Evolutionary conservation across 768 basidiomycete genomes (phyloP).

Genomic region (Termitomyces sp.): DNA sequence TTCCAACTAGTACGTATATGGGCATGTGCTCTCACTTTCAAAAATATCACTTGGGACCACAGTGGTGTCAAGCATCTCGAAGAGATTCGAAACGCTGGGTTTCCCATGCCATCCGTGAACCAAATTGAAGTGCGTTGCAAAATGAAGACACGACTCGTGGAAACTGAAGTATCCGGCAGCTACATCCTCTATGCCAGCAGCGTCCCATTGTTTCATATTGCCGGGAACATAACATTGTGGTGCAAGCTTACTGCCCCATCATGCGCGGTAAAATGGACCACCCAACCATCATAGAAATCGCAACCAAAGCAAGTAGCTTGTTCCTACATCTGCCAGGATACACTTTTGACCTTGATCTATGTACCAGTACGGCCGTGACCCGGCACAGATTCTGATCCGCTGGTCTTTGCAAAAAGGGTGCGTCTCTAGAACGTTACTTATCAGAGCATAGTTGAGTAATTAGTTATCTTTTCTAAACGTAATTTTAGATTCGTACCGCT

Average conservation of each 20-base stretch:
- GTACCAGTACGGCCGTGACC: constrained; percentile 51
- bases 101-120: constrained; percentile 69
- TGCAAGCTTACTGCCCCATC: constrained; percentile 79
- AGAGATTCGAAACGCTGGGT: constrained; percentile 62
- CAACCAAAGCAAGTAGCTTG: constrained; percentile 53
- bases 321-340: neutral
- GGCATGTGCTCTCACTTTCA: neutral
- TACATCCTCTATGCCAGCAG: constrained; percentile 84
- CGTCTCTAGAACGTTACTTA: constrained; percentile 17
- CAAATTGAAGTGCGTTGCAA: constrained; percentile 63
- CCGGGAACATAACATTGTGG: constrained; percentile 49
- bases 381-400: constrained; percentile 80
- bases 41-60: neutral
- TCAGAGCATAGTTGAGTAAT: too few relatives aligned
- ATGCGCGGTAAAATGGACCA: constrained; percentile 57
- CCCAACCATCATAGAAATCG: constrained; percentile 48
- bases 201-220: constrained; percentile 76
- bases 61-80: constrained; percentile 72
- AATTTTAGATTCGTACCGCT: constrained; percentile 67
- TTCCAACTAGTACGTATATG: constrained; percentile 68
- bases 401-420: constrained; percentile 89
- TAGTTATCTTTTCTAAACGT: neutral
- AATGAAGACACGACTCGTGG: neutral
- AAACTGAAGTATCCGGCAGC: constrained; percentile 31
- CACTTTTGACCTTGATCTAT: neutral